Evolutionary conservation across 2,329 filamentous ascomycete genomes (phyloP).

Genomic region (Fusarium kyushuense): DNA sequence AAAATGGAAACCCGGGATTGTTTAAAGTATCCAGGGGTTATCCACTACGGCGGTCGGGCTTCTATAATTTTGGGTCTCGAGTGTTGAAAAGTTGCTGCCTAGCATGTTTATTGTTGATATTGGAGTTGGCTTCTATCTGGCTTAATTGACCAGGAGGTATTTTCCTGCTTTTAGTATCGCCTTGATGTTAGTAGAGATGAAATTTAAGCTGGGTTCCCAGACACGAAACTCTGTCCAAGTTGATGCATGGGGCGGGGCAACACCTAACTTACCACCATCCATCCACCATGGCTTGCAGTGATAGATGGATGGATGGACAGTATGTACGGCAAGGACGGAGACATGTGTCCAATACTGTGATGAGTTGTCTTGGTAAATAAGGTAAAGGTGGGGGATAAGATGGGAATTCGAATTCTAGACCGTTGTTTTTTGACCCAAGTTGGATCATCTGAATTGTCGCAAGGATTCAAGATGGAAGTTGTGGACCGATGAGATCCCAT

Average conservation of each 20-base stretch:
- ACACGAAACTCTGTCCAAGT: slow-evolving; percentile 17
- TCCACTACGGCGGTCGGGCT: slow-evolving; percentile 16
- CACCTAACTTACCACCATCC: background rate
- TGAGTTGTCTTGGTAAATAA: slow-evolving; percentile 10
- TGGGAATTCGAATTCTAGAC: slow-evolving; percentile 12
- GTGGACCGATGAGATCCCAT: slow-evolving; percentile 10
- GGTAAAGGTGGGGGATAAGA: background rate
- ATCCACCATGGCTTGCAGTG: background rate
- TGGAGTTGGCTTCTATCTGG: slow-evolving; percentile 3
- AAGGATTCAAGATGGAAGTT: slow-evolving; percentile 18
- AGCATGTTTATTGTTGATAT: background rate
- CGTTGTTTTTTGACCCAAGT: slow-evolving; percentile 17
- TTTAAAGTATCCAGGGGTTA: slow-evolving; percentile 12
- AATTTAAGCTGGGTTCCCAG: background rate
- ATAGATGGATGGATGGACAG: background rate
- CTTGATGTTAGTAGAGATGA: background rate
- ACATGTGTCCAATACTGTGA: background rate
- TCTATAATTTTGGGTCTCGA: slow-evolving; percentile 3
- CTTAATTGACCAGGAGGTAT: background rate
- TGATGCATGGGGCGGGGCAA: slow-evolving; percentile 37
- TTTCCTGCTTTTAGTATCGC: slow-evolving; percentile 9
- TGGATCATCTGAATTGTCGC: slow-evolving; percentile 22
- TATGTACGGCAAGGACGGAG: background rate
- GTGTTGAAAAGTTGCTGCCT: slow-evolving; percentile 23
- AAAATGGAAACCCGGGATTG: slow-evolving; percentile 36